Evolutionary conservation across 805 yeast species (phyloP).

Genomic region (Maudiozyma barnettii): DNA sequence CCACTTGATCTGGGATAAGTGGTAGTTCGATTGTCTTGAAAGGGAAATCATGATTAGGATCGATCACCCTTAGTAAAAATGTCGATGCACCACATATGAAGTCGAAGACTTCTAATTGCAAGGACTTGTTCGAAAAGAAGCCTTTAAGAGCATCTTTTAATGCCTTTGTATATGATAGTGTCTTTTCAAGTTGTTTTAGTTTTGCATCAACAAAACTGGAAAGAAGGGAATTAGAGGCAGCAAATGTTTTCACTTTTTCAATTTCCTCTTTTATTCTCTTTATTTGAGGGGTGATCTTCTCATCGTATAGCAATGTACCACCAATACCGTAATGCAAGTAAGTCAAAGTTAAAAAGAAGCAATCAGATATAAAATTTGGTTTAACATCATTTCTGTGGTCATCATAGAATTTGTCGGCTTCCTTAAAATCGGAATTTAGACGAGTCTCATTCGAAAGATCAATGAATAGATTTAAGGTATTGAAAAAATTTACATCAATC

Average conservation of each 20-base stretch:
- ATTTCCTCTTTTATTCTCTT: slow-evolving; percentile 36
- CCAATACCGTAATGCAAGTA: slow-evolving; percentile 85
- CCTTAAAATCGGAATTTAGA: slow-evolving; percentile 63
- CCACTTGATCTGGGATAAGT: slow-evolving; percentile 47
- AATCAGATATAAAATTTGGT: slow-evolving; percentile 80
- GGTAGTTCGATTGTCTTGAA: slow-evolving; percentile 42
- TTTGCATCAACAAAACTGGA: slow-evolving; percentile 28
- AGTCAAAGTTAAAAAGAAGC: slow-evolving; percentile 70
- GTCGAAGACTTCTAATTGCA: slow-evolving; percentile 64
- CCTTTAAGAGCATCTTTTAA: slow-evolving; percentile 52
- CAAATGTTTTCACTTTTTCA: slow-evolving; percentile 25
- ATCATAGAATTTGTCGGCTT: slow-evolving; percentile 50
- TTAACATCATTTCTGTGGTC: slow-evolving; percentile 29
- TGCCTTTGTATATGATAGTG: slow-evolving; percentile 32
- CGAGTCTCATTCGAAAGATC: slow-evolving; percentile 77
- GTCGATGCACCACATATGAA: slow-evolving; percentile 67
- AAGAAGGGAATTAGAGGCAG: slow-evolving; percentile 3
- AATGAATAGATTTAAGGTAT: slow-evolving; percentile 39
- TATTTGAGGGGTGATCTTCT: slow-evolving; percentile 44
- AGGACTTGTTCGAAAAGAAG: slow-evolving; percentile 44
- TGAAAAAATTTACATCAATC: slow-evolving; percentile 64
- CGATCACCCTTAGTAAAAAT: slow-evolving; percentile 62
- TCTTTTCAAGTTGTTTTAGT: slow-evolving; percentile 41
- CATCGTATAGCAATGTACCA: slow-evolving; percentile 54
- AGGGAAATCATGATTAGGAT: slow-evolving; percentile 63